phyloP scores from a whole-genome alignment of 1,284 basidiomycete species.

The Xanthoconium separans region DNA sequence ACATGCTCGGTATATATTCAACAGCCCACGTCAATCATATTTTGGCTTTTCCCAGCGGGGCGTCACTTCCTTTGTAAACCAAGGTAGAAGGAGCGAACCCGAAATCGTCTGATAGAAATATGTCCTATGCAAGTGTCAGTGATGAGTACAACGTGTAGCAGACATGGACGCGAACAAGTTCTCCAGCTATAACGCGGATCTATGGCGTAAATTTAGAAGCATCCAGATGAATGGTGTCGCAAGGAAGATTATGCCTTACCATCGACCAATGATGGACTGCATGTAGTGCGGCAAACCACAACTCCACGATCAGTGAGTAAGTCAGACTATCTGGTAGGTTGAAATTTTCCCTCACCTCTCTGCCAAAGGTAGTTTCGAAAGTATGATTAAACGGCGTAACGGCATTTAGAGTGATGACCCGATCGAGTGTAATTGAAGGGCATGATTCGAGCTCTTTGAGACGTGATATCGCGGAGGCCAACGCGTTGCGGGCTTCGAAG shows the following conservation, averaged over 20 bases:
- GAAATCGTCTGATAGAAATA: conserved; percentile 68
- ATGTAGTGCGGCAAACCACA: conserved; percentile 86
- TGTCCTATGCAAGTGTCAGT: conserved; percentile 43
- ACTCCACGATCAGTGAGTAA: conserved; percentile 38
- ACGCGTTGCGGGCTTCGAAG: conserved; percentile 53
- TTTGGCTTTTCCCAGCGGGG: conserved; percentile 44
- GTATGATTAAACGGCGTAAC: conserved; percentile 75
- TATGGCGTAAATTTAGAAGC: conserved; percentile 29
- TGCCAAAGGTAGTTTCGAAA: conserved; percentile 74
- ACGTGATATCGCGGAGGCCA: conserved; percentile 55
- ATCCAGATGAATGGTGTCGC: conserved; percentile 1
- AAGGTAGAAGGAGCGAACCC: conserved; percentile 82
- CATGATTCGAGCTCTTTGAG: conserved; percentile 48
- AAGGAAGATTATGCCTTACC: conserved; percentile 41
- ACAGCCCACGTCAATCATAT: conserved; percentile 28
- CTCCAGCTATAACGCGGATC: conserved; percentile 79
- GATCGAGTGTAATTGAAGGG: conserved; percentile 48
- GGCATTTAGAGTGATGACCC: conserved; percentile 66
- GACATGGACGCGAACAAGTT: conserved; percentile 52
- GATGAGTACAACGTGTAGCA: conserved; percentile 5
- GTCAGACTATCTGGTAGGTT: neutral
- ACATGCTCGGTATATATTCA: conserved; percentile 7
- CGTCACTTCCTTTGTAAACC: conserved; percentile 58
- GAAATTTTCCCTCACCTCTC: conserved; percentile 56
- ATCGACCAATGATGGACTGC: conserved; percentile 87